Evolutionary conservation across 2,329 filamentous ascomycete genomes (phyloP), one percentile per base, ranked within the genome.

Genomic region (Aphanoascus verrucosus): DNA sequence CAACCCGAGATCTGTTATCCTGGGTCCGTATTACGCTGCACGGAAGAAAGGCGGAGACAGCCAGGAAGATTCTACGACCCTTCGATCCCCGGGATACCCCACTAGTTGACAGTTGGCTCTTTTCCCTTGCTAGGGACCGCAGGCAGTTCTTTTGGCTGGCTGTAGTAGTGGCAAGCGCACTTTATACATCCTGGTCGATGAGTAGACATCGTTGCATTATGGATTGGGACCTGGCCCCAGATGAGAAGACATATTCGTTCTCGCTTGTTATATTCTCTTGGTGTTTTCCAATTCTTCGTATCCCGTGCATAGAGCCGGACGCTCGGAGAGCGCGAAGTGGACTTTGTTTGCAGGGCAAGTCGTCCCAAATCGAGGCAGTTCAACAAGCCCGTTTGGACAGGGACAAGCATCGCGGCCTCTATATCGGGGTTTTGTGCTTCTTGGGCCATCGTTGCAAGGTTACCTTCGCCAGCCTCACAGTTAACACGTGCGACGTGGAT

Each of bases 161-260:
- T 28, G 23, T 28, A 7, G 23, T 28, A 46, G 15, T 34, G 15
- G 28, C 32, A 23, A 42, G 17, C n/a, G 40, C 23, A 28, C 11
- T 23, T 34, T 23, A 17, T 41, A 14, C 15, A 52, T 52, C 49
- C 49, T 38, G 19, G 49, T 38, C 19, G 15, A 35, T 31, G 15
- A 14, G 40, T 12, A 34, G 14, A 45, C 41, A 52, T 52, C 41
- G 49, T 52, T 52, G 49, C 49, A 52, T 52, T 28, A 3, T 38
- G 41, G 31, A 45, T 45, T 52, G 40, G 45, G 41, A 38, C 41
- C n/a, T 28, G 32, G 40, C 23, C 41, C 8, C 49, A 34, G 19
- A 7, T 12, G 37, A 14, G 28, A 28, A 31, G 41, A 37, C 20
- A 49, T 20, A 11, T 31, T 44, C 23, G 40, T n/a, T 23, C 23